Evolutionary conservation across 495 filamentous ascomycete species (phyloP), one percentile per base, ranked within the genome.

Genomic region (Hypoxylon fragiforme): DNA sequence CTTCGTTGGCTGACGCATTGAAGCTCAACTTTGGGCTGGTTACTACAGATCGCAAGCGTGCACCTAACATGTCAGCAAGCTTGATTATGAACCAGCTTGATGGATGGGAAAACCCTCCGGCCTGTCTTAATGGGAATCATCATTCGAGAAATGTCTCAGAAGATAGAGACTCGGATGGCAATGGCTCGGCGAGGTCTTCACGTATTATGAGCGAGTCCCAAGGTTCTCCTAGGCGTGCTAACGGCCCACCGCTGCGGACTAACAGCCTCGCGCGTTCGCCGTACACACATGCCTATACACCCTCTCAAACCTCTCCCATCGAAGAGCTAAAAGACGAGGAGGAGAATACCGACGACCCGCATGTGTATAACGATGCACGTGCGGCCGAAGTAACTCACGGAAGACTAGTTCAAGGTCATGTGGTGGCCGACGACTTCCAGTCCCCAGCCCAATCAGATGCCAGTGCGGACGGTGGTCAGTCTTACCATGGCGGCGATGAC

Each of bases 11-110:
- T 50, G 94, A 98, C 74, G 92, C 90, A 2, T 73, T 98, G 58
- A 97, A 97, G 76, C 81, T 98, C 59, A 97, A 92, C 74, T 98
- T 98, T 52, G 94, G 92, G 45, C 87, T 98, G 65, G 90, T 98
- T 52, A 97, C 92, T 14, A 97, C 95, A 8, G 92, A 97, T 63
- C 82, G 89, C 57, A 85, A 86, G 59, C 81, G 92, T 38, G 77
- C 76, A 9, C 68, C 70, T 31, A 81, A 83, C 52, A 85, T 90
- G 82, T 77, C 81, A 43, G 81, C 83, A 31, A 94, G 89, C 63
- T 86, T 81, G 77, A 80, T 80, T 51, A 77, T 77, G 74, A 77
- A 70, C 71, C 67, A 71, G 21, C 64, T 79, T 3, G 78, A 78
- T 53, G 76, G 74, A 15, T 68, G 62, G 62, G 62, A 63, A 20